Conservation (phyloP, 345 rosid genomes). For the Euphorbia pulcherrima region DNA sequence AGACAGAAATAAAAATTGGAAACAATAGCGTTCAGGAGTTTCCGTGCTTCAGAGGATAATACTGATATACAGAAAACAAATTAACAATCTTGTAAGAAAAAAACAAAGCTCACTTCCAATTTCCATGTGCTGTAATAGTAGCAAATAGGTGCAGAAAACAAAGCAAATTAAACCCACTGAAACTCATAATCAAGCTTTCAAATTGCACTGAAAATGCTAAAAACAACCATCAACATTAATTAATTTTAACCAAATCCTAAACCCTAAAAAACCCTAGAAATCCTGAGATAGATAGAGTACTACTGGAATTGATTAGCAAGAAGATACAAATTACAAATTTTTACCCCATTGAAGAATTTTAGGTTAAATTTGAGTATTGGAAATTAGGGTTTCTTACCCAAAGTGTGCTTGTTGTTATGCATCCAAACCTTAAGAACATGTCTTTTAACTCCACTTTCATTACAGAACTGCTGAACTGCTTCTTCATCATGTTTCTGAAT, state of each 20-base stretch:
- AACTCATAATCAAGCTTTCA: slow-evolving; percentile 14
- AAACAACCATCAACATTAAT: slow-evolving; percentile 22
- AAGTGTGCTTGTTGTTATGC: slow-evolving; percentile 49
- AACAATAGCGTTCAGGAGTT: too few relatives aligned
- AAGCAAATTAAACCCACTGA: slow-evolving; percentile 25
- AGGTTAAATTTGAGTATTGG: too few relatives aligned
- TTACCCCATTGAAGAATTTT: not conserved
- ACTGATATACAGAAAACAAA: too few relatives aligned
- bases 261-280: not conserved
- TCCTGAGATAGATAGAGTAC: not conserved
- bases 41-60: too few relatives aligned
- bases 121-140: not conserved
- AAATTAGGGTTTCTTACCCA: slow-evolving; percentile 21
- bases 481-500: slow-evolving; percentile 35
- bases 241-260: not conserved
- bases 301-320: not conserved
- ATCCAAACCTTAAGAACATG: slow-evolving; percentile 50
- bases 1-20: too few relatives aligned
- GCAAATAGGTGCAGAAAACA: slow-evolving; percentile 29
- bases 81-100: not conserved
- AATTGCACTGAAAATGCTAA: slow-evolving; percentile 12
- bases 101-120: slow-evolving; percentile 15
- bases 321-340: not conserved
- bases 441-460: slow-evolving; percentile 37
- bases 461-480: slow-evolving; percentile 35